Base-by-base conservation (phyloP, 2,329 filamentous ascomycete genomes). In the Fusarium miscanthi region DNA sequence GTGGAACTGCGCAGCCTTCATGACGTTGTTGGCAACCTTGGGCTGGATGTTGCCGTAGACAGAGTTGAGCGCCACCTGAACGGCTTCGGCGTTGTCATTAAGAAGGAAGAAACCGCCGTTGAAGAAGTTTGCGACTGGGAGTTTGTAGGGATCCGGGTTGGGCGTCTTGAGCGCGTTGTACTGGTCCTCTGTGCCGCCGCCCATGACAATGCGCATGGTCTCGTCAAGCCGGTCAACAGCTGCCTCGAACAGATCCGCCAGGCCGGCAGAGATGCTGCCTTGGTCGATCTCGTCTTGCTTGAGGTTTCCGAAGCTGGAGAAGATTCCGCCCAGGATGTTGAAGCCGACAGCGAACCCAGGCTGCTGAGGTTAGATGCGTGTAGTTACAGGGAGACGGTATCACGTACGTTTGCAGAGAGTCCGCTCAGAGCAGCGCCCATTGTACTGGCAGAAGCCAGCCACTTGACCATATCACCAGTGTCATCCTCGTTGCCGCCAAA, bases 21-120 rank as follows among this genome's bases (percentile, higher is more conserved):
- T 74, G 17, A 74, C 69, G 11, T 74, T 70, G 23, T 73, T 74
- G 48, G 69, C 69, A 4, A 74, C 62, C 41, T 74, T 74, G 16
- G 67, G 64, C 61, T 70, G 59, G 21, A 74, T 71, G 1, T 59
- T 73, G 3, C 41, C 46, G 10, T 35, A 59, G 5, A 74, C 59
- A 12, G 69, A 67, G 1, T 25, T 33, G 12, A 74, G 62, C 1
- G 69, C 45, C 0, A 16, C n/a, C 3, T 53, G 42, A 0, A 74
- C 71, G 5, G 60, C 43, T 21, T 61, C 54, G 1, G 51, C 19
- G 2, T 66, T 57, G 14, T 74, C 64, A 9, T 72, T 57, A 0
- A 74, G 17, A 0, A 72, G 48, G 10, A 72, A 72, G 49, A 70
- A 73, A 3, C 70, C 56, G 3, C 65, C 56, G 23, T 70, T 66